Conservation (phyloP, 2,329 filamentous ascomycete genomes). For the Paecilomyces formosus region DNA sequence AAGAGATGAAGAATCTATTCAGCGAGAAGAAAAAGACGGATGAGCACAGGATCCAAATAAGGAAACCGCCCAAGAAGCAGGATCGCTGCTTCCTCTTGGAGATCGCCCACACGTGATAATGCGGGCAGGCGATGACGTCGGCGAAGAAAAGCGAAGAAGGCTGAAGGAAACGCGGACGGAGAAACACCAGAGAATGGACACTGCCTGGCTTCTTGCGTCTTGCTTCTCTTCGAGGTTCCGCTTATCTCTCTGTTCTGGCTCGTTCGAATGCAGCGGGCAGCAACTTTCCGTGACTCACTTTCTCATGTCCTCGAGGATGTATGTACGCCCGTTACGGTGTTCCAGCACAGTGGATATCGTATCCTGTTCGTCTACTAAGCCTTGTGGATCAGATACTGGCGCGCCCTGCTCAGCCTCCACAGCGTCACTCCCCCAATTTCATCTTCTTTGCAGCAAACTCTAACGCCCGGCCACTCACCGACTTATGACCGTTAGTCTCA, state of each 20-base stretch:
- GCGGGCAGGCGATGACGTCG: background rate
- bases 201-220: background rate
- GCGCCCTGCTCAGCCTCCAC: background rate
- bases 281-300: background rate
- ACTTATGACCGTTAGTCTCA: background rate
- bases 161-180: background rate
- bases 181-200: background rate
- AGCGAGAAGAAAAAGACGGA: background rate
- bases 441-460: background rate
- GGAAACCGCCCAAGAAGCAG: background rate
- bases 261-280: background rate
- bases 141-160: background rate
- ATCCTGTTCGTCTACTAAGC: background rate
- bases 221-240: background rate
- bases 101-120: background rate
- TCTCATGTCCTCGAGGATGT: background rate
- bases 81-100: background rate
- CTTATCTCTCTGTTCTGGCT: background rate
- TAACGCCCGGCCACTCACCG: background rate
- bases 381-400: background rate
- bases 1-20: constrained; percentile 2
- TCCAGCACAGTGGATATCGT: background rate
- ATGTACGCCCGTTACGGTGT: background rate
- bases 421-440: background rate
- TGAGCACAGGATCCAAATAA: background rate